Base-by-base conservation (phyloP, 2,329 filamentous ascomycete genomes). In the Pseudonectria buxi region DNA sequence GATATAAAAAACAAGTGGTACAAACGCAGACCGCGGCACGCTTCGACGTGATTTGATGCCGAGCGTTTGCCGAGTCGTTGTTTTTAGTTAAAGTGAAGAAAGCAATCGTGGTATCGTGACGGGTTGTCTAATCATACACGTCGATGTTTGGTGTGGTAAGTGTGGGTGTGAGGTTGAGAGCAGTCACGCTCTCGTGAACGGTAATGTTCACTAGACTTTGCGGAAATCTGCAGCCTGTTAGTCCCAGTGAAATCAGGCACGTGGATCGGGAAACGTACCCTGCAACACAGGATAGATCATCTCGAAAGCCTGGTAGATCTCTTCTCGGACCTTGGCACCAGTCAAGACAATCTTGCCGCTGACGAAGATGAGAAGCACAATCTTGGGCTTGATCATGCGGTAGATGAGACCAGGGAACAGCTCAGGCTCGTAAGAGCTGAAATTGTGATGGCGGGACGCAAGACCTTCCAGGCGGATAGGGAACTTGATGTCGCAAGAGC, bases 311-410 rank as follows among this genome's bases (percentile, higher is more conserved):
- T 92, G 86, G 58, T 95, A 94, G 51, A 98, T 96, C 69, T 96
- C 92, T 66, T 98, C 92, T 53, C 92, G 84, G 47, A 96, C 89
- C 63, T 98, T 96, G 50, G 92, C 92, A 57, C 92, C 92, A 28
- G 92, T 96, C 59, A 96, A 76, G 56, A 96, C 92, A 44, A 96
- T 96, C 76, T 96, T 96, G 58, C 90, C 92, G 56, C 84, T 92
- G 56, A 96, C 90, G 70, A 96, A 96, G 64, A 98, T 95, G 58
- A 96, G 72, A 16, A 96, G 80, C 35, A 96, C 90, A 51, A 96
- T 95, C 80, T 96, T 96, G 14, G 92, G 92, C 74, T 96, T 96
- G 74, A 96, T 95, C 92, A 98, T 98, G 63, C 92, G 88, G 69
- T 98, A 98, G 68, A 98, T 98, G 34, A 98, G 81, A 78, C 92